Evolutionary conservation across 2,329 filamentous ascomycete genomes (phyloP).

Genomic region (Xylariaceae sp.): DNA sequence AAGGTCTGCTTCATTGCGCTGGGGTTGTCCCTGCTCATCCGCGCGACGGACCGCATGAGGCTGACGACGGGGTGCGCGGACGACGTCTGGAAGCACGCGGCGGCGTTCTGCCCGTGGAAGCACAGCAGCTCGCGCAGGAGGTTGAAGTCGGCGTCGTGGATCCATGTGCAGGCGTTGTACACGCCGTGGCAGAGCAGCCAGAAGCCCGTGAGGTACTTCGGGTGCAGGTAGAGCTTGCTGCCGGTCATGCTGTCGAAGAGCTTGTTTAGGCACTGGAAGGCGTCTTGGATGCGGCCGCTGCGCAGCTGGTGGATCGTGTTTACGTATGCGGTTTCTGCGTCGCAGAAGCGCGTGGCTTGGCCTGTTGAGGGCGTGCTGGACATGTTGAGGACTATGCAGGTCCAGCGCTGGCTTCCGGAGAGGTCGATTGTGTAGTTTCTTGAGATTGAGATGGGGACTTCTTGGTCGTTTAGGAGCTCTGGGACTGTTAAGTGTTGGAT

Average conservation of each 20-base stretch:
- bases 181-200: constrained; percentile 8
- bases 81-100: constrained; percentile 1
- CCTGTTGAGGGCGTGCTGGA: neutral
- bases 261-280: constrained; percentile 5
- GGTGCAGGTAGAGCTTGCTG: constrained; percentile 2
- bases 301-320: constrained; percentile 1
- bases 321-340: constrained; percentile 8
- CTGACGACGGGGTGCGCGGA: neutral
- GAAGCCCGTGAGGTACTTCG: constrained; percentile 5
- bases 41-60: neutral
- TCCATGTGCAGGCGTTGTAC: constrained; percentile 7
- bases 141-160: constrained; percentile 6
- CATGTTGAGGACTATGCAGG: constrained; percentile 7
- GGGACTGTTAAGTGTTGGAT: constrained; percentile 1
- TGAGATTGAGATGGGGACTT: constrained; percentile 6
- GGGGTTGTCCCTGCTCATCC: constrained; percentile 4
- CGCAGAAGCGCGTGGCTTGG: neutral
- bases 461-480: constrained; percentile 5
- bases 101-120: constrained; percentile 5
- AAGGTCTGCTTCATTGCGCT: constrained; percentile 7
- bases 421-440: constrained; percentile 6
- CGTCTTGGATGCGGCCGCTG: constrained; percentile 2
- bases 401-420: constrained; percentile 1
- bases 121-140: constrained; percentile 6
- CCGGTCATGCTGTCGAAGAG: constrained; percentile 10